Evolutionary conservation across 345 rosid genomes (phyloP).

Genomic region (Hypericum perforatum): DNA sequence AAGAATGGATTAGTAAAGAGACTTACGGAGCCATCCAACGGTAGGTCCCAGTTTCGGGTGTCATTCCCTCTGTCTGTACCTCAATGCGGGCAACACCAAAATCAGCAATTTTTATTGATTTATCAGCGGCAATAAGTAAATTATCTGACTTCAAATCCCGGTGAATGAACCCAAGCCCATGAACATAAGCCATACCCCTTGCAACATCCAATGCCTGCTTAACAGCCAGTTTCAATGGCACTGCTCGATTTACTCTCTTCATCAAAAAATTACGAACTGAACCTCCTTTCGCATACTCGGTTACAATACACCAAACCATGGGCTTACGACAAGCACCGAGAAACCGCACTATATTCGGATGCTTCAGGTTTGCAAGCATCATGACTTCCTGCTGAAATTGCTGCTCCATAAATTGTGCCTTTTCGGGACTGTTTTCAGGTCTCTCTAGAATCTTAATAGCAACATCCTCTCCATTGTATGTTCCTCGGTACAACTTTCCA

Average conservation of each 20-base stretch:
- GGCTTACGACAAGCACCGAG: constrained; percentile 23
- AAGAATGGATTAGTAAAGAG: constrained; percentile 1
- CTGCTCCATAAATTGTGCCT: constrained; percentile 21
- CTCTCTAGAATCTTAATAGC: constrained; percentile 26
- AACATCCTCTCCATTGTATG: constrained; percentile 22
- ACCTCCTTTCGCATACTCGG: constrained; percentile 24
- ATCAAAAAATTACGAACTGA: constrained; percentile 19
- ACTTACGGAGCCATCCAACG: constrained; percentile 30
- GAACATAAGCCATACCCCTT: constrained; percentile 23
- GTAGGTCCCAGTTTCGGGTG: constrained; percentile 24
- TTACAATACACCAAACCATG: constrained; percentile 25
- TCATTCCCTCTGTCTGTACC: constrained; percentile 27
- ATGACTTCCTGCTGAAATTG: constrained; percentile 27
- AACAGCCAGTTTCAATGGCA: constrained; percentile 21
- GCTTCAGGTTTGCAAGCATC: constrained; percentile 24
- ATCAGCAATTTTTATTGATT: constrained; percentile 25
- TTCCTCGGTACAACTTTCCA: constrained; percentile 46
- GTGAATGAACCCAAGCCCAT: constrained; percentile 20
- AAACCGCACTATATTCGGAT: constrained; percentile 22
- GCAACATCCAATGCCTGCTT: constrained; percentile 26
- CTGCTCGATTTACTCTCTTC: constrained; percentile 19
- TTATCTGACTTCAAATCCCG: constrained; percentile 23
- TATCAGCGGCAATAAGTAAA: constrained; percentile 18
- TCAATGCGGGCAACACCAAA: constrained; percentile 25
- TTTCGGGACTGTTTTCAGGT: constrained; percentile 18